Evolutionary conservation across 2,329 filamentous ascomycete species (phyloP).

Genomic region (Monilinia polystroma): DNA sequence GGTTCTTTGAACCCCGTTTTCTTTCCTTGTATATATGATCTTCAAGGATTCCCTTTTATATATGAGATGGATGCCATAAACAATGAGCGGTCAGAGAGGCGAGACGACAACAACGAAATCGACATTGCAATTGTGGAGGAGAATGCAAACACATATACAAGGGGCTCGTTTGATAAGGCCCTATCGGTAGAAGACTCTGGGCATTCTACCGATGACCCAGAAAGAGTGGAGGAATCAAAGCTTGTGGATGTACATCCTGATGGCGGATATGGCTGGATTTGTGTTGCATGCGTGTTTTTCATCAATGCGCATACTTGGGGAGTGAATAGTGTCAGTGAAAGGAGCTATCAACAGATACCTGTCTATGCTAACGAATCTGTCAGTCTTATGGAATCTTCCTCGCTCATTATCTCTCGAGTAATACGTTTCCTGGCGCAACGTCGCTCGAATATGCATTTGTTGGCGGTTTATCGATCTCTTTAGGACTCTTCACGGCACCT

Average conservation of each 20-base stretch:
- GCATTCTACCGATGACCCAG: not conserved
- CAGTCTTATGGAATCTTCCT: constrained; percentile 72
- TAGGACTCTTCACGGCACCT: constrained; percentile 67
- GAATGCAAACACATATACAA: not conserved
- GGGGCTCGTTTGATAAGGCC: constrained; percentile 1
- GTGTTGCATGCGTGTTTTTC: constrained; percentile 45
- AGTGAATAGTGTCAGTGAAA: constrained; percentile 38
- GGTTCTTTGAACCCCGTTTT: not conserved
- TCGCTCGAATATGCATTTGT: constrained; percentile 73
- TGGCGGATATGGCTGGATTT: constrained; percentile 59
- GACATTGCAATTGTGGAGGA: not conserved
- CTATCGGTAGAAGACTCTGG: not conserved
- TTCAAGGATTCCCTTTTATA: not conserved
- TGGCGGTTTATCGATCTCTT: constrained; percentile 67
- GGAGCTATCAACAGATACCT: not conserved
- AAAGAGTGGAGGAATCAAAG: constrained; percentile 15
- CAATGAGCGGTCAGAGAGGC: constrained; percentile 13
- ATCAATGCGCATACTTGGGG: constrained; percentile 52
- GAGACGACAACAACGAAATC: constrained; percentile 11
- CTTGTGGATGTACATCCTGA: constrained; percentile 48
- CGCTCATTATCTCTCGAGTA: constrained; percentile 68
- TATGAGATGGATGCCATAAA: constrained; percentile 1
- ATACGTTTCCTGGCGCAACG: constrained; percentile 62
- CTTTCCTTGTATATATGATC: not conserved
- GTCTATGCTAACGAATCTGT: constrained; percentile 18